These are phyloP conservation scores for Barnettozyma siamensis DNA, from an alignment of 805 yeast species.

Conservation along the genomic window DNA sequence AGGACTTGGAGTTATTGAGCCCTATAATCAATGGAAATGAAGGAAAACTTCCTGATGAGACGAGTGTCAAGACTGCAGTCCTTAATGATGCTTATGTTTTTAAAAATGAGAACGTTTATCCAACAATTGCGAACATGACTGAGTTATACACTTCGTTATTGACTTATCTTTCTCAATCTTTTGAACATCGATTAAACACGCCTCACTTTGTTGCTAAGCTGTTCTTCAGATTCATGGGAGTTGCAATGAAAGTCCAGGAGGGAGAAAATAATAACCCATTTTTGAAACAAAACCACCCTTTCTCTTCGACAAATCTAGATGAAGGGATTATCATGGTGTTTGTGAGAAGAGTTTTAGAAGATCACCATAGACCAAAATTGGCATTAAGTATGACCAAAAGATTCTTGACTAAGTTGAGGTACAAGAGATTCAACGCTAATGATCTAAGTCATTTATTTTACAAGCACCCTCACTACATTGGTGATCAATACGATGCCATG, in stretches of 20 bases:
- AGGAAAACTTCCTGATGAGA: not conserved
- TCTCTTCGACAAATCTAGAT: constrained; percentile 12
- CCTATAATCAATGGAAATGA: constrained; percentile 9
- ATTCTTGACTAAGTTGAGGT: constrained; percentile 7
- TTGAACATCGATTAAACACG: not conserved
- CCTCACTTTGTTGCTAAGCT: not conserved
- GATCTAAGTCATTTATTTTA: constrained; percentile 2
- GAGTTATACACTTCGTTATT: constrained; percentile 15
- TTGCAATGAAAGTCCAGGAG: constrained; percentile 1
- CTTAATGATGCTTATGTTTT: constrained; percentile 10
- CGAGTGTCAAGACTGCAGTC: constrained; percentile 2
- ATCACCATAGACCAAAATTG: constrained; percentile 8
- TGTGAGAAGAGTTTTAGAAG: constrained; percentile 8
- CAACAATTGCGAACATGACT: constrained; percentile 12
- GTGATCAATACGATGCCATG: constrained; percentile 1
- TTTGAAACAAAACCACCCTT: constrained; percentile 10
- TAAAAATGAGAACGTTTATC: constrained; percentile 1
- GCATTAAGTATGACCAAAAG: constrained; percentile 15
- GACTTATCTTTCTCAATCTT: constrained; percentile 6
- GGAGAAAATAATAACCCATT: constrained; percentile 3
- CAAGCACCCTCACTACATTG: constrained; percentile 1
- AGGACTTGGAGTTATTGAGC: constrained; percentile 15
- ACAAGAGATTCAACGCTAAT: constrained; percentile 8
- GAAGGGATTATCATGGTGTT: constrained; percentile 15
- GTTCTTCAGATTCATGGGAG: not conserved